phyloP scores from a whole-genome alignment of 2,329 filamentous ascomycete genomes.

The Gaeumannomyces tritici region DNA sequence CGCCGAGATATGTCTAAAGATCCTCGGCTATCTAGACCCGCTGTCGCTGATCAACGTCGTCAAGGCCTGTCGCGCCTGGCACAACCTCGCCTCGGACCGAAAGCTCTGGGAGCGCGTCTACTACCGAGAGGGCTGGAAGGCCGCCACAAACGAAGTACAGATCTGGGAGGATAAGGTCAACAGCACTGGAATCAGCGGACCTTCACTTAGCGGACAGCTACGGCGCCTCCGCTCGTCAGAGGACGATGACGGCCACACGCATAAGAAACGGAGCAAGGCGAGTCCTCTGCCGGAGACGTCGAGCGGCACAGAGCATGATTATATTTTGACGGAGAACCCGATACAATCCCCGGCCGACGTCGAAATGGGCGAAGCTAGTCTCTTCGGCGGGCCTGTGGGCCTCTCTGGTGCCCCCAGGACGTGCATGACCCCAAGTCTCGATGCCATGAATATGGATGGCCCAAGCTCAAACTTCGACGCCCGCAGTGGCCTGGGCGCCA shows the following conservation, averaged over 20 bases:
- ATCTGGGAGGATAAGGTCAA: conserved; percentile 55
- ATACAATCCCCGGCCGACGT: background rate
- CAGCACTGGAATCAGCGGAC: conserved; percentile 24
- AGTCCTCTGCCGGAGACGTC: conserved; percentile 22
- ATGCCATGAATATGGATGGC: conserved; percentile 24
- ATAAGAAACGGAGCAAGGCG: conserved; percentile 45
- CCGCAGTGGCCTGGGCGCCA: conserved; percentile 11
- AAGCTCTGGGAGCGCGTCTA: conserved; percentile 83
- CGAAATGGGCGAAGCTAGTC: conserved; percentile 7
- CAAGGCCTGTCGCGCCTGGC: conserved; percentile 72
- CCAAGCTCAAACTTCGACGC: conserved; percentile 19
- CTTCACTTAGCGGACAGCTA: conserved; percentile 20
- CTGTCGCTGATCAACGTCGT: conserved; percentile 71
- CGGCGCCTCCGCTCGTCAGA: conserved; percentile 29
- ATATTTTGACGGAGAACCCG: background rate
- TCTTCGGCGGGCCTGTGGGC: conserved; percentile 18
- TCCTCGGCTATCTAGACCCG: conserved; percentile 79
- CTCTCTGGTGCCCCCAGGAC: conserved; percentile 1
- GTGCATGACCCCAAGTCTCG: conserved; percentile 14
- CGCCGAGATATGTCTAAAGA: conserved; percentile 80
- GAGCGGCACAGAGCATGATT: conserved; percentile 9
- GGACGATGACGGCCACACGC: conserved; percentile 36
- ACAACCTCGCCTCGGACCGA: conserved; percentile 69
- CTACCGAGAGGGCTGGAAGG: conserved; percentile 75
- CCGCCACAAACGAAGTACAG: conserved; percentile 55